A percentile compares a stretch with the other conserved stretches of the same genome.
Conservation (phyloP, 306 rosid species). For the barrel medic (Medicago truncatula) region MtrunA17r5.0-ANR NC_053044.1:46992001-46992500, state of each 20-base stretch:
- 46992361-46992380: constrained; percentile 58
- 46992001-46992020: constrained; percentile 9
- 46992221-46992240: constrained; percentile 1
- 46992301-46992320: constrained; percentile 73
- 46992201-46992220: background rate
- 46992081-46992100: constrained; percentile 61
- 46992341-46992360: constrained; percentile 85
- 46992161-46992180: constrained; percentile 21
- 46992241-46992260: constrained; percentile 24
- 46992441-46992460: constrained; percentile 64
- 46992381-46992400: constrained; percentile 73
- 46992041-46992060: constrained; percentile 27
- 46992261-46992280: background rate
- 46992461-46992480: constrained; percentile 55
- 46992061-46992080: constrained; percentile 70
- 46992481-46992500: constrained; percentile 9
- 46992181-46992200: background rate
- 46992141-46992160: constrained; percentile 42
- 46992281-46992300: constrained; percentile 73
- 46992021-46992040: constrained; percentile 1
- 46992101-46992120: constrained; percentile 82
- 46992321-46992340: constrained; percentile 78
- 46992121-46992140: constrained; percentile 82
- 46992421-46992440: constrained; percentile 69
- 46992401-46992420: constrained; percentile 59